Evolutionary conservation across 1,284 basidiomycete genomes (phyloP), one percentile per base, ranked within the genome.

Genomic region (Exobasidium rhododendri): DNA sequence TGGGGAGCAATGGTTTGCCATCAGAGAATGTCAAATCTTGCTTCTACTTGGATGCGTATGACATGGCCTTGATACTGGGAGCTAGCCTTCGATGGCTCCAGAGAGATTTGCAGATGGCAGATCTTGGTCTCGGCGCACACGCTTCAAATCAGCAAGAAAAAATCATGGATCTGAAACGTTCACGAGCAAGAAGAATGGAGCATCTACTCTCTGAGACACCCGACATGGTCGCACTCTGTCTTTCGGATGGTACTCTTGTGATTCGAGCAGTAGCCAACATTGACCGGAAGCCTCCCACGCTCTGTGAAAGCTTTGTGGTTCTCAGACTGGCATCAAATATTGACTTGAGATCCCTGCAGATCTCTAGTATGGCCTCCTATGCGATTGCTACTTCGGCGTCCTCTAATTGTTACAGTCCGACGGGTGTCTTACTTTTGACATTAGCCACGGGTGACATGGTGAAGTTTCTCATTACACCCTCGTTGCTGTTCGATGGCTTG

Each of bases 211-310:
- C 62, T 51, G 71, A 74, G 35, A 68, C 70, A 4, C 68, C 70
- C 5, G 71, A 74, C 56, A 66, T 74, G 64, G 70, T 74, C 30
- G 30, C 70, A 3, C 65, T 61, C 0, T 40, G 69, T 40, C 56
- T 62, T 1, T 5, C 54, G 0, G 67, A 71, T 20, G 66, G 67
- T 10, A 57, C 54, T 20, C n/a, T 67, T n/a, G 63, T 40, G 49
- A 44, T 74, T 24, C 63, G 64, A 1, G 71, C 71, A 6, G 61
- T 74, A 5, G 71, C 70, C 56, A 70, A 68, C 54, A 63, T 74
- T 32, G 71, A 74, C 58, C 64, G 70, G 2, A 56, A 66, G 17
- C 71, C 71, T 11, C 71, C 71, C 6, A 72, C 71, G 1, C 66
- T 74, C 10, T 49, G 67, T 31, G 64, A 74, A 49, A 62, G 63